These are phyloP conservation scores for Metschnikowia dekortorum DNA, from an alignment of 805 yeast species.

Conservation along the genomic window DNA sequence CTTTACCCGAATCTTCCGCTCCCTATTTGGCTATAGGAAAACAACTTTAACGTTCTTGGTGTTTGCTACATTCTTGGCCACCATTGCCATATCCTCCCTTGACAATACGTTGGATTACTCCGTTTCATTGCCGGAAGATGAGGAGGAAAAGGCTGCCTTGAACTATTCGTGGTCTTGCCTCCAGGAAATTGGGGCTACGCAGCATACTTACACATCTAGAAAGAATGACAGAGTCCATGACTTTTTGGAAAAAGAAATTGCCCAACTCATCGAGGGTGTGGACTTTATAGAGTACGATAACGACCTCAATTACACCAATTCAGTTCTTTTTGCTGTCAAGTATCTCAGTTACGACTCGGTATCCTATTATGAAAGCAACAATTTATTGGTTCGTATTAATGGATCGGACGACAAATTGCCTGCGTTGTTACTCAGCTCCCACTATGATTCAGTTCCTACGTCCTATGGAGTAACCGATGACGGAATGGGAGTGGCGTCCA, in stretches of 20 bases:
- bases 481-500: conserved; percentile 81
- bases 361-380: conserved; percentile 78
- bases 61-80: conserved; percentile 41
- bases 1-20: conserved; percentile 33
- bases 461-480: conserved; percentile 89
- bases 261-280: conserved; percentile 26
- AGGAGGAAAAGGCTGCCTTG: conserved; percentile 32
- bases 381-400: conserved; percentile 68
- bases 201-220: conserved; percentile 76
- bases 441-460: conserved; percentile 85
- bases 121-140: conserved; percentile 39
- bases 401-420: conserved; percentile 58
- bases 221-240: conserved; percentile 76
- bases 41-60: conserved; percentile 61
- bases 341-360: conserved; percentile 48
- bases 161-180: conserved; percentile 64
- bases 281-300: conserved; percentile 35
- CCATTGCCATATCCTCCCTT: conserved; percentile 34
- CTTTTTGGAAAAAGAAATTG: conserved; percentile 45
- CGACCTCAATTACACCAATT: conserved; percentile 39
- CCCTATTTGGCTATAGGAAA: conserved; percentile 66
- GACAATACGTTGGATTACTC: conserved; percentile 39
- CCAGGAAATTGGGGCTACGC: conserved; percentile 58
- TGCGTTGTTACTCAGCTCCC: conserved; percentile 76
- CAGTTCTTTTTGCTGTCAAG: conserved; percentile 48